Base-by-base conservation (phyloP, 2,329 filamentous ascomycete genomes). In the Pyrenochaeta sp. region DNA sequence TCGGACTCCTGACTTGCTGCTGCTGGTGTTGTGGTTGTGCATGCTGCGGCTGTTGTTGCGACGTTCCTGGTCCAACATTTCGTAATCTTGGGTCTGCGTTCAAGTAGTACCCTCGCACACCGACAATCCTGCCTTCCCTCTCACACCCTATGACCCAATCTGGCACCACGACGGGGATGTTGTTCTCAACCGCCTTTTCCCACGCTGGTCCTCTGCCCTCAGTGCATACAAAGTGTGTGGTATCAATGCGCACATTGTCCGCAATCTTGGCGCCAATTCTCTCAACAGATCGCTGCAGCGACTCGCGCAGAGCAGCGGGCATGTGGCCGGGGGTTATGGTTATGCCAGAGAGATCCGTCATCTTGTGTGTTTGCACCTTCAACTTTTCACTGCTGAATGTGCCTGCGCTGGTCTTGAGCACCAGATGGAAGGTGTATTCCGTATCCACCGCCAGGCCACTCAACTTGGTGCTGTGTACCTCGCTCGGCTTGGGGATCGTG, bases 121-220 rank as follows among this genome's bases (percentile, higher is more conserved):
- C 93, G 2, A 98, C 90, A 62, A 99, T 96, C 58, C 93, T 88
- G 44, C 94, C 94, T 77, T 92, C 93, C 66, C 91, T 86, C 80
- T 98, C 94, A 75, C 95, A 99, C n/a, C 93, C 94, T 69, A 96
- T 91, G 30, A 99, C 87, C 95, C 95, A 99, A 78, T 99, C 95
- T 22, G 95, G 95, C 39, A 95, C 87, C 24, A 99, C 95, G 10
- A 99, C 92, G 7, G 95, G 95, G 53, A 99, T 96, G 77, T 98
- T 99, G 87, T 93, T 96, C 82, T 98, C 94, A 30, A 94, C 90
- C 0, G 95, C 95, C 82, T 95, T 96, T 80, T 99, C 95, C 95
- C 95, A 99, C 12, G 90, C 86, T 50, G 91, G 85, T 32, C 95
- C 95, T 54, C 93, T 84, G 30, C 93, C 93, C 77, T 99, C 95